These are phyloP conservation scores for Ziziphus jujuba DNA, from an alignment of 306 rosid genomes.

Conservation along the genomic window DNA sequence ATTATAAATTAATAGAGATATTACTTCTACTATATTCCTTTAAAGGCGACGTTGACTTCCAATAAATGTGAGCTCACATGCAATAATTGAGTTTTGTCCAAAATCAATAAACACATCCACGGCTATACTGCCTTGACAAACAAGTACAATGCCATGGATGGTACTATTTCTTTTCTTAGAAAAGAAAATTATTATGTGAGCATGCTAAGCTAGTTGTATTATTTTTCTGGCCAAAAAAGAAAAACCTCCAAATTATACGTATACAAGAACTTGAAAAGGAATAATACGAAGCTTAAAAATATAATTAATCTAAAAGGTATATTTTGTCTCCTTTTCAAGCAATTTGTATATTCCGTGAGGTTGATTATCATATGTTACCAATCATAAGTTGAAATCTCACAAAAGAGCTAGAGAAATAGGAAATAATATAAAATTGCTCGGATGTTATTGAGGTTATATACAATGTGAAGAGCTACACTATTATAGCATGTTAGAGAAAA, in stretches of 20 bases:
- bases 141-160: no score
- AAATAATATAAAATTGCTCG: no score
- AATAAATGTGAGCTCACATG: neutral
- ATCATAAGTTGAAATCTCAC: neutral
- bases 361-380: neutral
- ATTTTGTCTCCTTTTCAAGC: conserved; percentile 12
- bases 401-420: no score
- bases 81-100: conserved; percentile 6
- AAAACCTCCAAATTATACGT: conserved; percentile 5
- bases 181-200: neutral
- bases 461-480: no score
- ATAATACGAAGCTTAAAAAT: neutral
- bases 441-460: no score
- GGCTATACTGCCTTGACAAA: no score
- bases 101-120: neutral
- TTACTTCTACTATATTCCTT: conserved; percentile 5
- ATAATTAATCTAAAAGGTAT: conserved; percentile 4
- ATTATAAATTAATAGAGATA: neutral
- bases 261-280: conserved; percentile 3
- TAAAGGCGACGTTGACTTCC: neutral
- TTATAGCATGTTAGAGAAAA: no score
- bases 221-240: neutral
- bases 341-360: conserved; percentile 6
- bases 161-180: no score
- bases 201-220: neutral